Evolutionary conservation across 176 grass and related monocot genomes (phyloP), one percentile per base, ranked within the genome.

Genomic region (Aegilops tauschii): DNA sequence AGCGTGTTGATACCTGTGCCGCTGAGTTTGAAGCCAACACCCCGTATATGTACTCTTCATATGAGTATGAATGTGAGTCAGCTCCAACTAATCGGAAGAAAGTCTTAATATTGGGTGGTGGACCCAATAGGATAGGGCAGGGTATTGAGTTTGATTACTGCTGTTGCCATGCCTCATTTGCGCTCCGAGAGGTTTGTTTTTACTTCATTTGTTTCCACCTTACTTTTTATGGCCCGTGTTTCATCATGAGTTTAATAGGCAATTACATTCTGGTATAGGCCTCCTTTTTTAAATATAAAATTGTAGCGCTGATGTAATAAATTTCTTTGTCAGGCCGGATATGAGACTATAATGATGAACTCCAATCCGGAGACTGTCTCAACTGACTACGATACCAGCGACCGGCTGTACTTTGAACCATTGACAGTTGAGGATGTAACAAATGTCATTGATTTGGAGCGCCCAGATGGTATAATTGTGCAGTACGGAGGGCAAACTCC

Each of bases 321-420:
- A 61, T 75, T 77, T 61, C 63, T 74, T 49, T 92, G 42, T 34
- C 72, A 96, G 96, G 88, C 86, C 83, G 97, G 90, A 78, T 99
- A 89, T 6, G 97, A 99, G 73, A 93, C 97, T 87, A 94, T 99
- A 85, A 99, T 99, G 94, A 97, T 99, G 97, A 99, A 99, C 78
- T 99, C 94, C 31, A 99, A 99, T 84, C 97, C 97, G n/a, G 97
- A 99, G 77, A 99, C 97, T 10, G 97, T 99, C 58, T 99, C 97
- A 68, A 99, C 97, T 75, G 97, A 99, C 77, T 99, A 99, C 27
- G 97, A 97, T 82, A 99, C 97, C 13, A 99, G 97, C 7, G 83
- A 97, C 32, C 97, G 94, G 59, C 79, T 99, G 47, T 99, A 99
- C 86, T 99, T 99, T 62, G 97, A 99, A 71, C 97, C 97, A 68